These are phyloP conservation scores for Bimuria novae-zelandiae DNA, from an alignment of 2,329 filamentous ascomycete genomes.

Conservation along the genomic window DNA sequence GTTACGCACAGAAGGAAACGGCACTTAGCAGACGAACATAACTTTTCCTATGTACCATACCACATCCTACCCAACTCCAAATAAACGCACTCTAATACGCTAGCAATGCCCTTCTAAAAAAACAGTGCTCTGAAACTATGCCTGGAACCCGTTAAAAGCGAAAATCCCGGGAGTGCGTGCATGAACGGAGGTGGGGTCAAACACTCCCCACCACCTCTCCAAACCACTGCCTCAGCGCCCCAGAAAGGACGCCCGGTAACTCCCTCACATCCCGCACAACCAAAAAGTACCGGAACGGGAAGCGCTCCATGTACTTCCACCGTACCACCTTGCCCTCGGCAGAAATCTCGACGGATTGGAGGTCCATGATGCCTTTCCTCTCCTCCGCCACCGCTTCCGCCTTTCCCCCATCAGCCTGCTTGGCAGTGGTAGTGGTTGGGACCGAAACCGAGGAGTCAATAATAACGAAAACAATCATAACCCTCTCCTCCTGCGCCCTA, in stretches of 20 bases:
- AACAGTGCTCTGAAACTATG: no score
- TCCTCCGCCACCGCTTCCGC: slow-evolving; percentile 29
- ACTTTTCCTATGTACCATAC: no score
- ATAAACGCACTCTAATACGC: no score
- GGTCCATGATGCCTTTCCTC: slow-evolving; percentile 76
- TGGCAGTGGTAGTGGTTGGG: slow-evolving; percentile 9
- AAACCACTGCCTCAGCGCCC: slow-evolving; percentile 95
- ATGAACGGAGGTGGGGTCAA: no score
- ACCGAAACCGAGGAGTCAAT: slow-evolving; percentile 69
- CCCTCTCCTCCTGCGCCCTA: slow-evolving; percentile 86
- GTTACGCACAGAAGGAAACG: no score
- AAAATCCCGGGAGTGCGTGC: no score
- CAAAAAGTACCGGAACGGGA: slow-evolving; percentile 96
- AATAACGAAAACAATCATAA: slow-evolving; percentile 98
- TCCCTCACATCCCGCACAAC: slow-evolving; percentile 92
- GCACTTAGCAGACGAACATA: no score
- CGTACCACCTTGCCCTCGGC: slow-evolving; percentile 74
- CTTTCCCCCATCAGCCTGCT: slow-evolving; percentile 11
- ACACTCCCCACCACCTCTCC: slow-evolving; percentile 64
- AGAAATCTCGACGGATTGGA: slow-evolving; percentile 85
- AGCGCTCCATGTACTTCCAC: slow-evolving; percentile 89
- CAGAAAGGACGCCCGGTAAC: slow-evolving; percentile 84
- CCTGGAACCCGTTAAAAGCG: no score
- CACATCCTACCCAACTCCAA: no score
- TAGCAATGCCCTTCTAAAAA: no score